Evolutionary conservation across 257 asterid genomes (phyloP), one percentile per base, ranked within the genome.

Genomic region (Nicotiana benthamiana): DNA sequence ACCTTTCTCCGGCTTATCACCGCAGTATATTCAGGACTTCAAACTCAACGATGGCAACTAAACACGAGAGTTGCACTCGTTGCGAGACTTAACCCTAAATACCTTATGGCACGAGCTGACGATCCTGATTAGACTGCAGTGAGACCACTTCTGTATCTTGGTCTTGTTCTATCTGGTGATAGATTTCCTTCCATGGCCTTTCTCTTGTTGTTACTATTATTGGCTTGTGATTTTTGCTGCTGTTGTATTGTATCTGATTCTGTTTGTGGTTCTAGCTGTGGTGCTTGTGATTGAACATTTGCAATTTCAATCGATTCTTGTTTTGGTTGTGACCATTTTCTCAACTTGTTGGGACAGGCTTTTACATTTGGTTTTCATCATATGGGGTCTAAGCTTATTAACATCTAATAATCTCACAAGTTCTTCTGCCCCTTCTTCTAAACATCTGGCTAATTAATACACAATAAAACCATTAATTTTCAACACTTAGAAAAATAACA

Each of bases 351-450:
- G 26, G 8, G 46, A 0, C 48, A 40, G 77, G 12, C 57, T 79
- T 83, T 62, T 79, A 17, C 20, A 60, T 61, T 83, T 83, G 17
- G 80, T 65, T 79, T 59, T 83, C 85, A 81, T 51, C 79, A 83
- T 79, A 43, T 83, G 87, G 28, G 85, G 86, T 79, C 8, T 84
- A 40, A 86, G 82, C 70, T 81, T 86, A 79, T 64, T 86, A 15
- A 86, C 87, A 52, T 86, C 89, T 53, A 85, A 79, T 28, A 70
- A 77, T 32, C 81, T 81, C 0, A 86, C 85, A 68, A 86, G 83
- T 79, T 83, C 86, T 59, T 86, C 83, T 46, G 89, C 89, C 30
- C 89, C 89, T 81, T 83, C 89, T 82, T 86, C 87, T 22, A 86
- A 53, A 16, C 87, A 86, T 83, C 89, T 86, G 82, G 62, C 13